These are phyloP conservation scores for Hanseniaspora pseudoguilliermondii DNA, from an alignment of 805 yeast genomes.

Conservation along the genomic window DNA sequence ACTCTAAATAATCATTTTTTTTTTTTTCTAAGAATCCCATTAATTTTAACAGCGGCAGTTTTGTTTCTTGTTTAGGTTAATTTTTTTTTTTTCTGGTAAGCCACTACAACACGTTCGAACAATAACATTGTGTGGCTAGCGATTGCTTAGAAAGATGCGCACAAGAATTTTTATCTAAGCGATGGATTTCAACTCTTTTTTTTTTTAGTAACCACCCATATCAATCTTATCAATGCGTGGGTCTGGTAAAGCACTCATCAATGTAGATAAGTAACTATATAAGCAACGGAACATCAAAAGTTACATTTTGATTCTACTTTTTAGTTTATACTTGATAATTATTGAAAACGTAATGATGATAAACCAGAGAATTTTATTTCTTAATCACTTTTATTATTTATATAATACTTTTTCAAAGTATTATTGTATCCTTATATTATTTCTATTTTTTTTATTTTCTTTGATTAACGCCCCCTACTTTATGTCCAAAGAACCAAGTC, in stretches of 20 bases:
- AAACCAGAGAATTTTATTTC: neutral
- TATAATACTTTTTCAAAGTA: neutral
- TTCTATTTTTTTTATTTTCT: neutral
- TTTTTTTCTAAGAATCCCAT: no score
- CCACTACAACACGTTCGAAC: no score
- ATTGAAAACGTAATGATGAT: neutral
- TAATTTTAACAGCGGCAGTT: no score
- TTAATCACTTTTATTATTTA: neutral
- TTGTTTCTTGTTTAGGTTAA: no score
- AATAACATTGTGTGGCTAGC: no score
- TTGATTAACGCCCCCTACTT: no score
- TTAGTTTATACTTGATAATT: neutral
- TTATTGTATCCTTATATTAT: neutral
- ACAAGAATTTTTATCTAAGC: neutral
- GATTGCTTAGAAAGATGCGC: neutral
- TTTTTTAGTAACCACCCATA: neutral
- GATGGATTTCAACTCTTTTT: neutral
- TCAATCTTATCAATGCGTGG: neutral
- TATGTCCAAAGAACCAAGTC: slow-evolving; percentile 13
- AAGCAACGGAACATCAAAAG: neutral
- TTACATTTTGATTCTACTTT: no score
- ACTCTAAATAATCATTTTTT: neutral
- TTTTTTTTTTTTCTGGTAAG: no score
- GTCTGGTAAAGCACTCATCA: neutral
- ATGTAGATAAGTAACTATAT: neutral